Conservation (phyloP, 371 early-diverging fungal genomes). For the Mortierella sp. region DNA sequence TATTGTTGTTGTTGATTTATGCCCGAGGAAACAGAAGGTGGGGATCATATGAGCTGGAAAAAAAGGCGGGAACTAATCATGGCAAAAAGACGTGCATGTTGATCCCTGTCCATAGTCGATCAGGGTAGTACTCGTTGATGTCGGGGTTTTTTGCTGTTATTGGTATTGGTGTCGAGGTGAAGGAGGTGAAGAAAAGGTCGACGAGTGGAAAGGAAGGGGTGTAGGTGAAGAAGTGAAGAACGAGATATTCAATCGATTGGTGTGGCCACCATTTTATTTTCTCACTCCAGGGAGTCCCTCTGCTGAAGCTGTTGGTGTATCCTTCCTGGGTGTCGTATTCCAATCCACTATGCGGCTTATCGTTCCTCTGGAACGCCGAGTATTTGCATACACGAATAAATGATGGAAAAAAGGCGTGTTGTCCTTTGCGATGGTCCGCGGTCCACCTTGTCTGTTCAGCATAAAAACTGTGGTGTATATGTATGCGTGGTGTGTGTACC, state of each 20-base stretch:
- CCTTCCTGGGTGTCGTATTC: background rate
- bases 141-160: background rate
- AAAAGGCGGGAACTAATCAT: conserved; percentile 7
- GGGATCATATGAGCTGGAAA: background rate
- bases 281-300: background rate
- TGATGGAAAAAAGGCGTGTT: too few relatives aligned
- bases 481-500: conserved; percentile 20
- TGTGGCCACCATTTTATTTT: background rate
- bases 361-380: background rate
- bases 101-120: background rate
- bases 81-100: conserved; percentile 1
- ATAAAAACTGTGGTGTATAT: background rate
- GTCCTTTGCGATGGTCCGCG: background rate
- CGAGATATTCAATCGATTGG: conserved; percentile 9
- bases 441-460: background rate
- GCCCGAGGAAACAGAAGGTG: background rate
- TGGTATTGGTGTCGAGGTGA: background rate
- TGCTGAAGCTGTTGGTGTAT: background rate
- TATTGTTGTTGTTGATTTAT: conserved; percentile 12
- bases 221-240: background rate
- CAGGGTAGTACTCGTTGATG: background rate
- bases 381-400: background rate
- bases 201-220: background rate
- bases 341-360: background rate
- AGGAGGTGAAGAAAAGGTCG: background rate